A percentile compares a stretch with the other conserved stretches of the same genome.
Evolutionary conservation across 768 basidiomycete species (phyloP).

Genomic region (Rubroboletus pulcherrimus): DNA sequence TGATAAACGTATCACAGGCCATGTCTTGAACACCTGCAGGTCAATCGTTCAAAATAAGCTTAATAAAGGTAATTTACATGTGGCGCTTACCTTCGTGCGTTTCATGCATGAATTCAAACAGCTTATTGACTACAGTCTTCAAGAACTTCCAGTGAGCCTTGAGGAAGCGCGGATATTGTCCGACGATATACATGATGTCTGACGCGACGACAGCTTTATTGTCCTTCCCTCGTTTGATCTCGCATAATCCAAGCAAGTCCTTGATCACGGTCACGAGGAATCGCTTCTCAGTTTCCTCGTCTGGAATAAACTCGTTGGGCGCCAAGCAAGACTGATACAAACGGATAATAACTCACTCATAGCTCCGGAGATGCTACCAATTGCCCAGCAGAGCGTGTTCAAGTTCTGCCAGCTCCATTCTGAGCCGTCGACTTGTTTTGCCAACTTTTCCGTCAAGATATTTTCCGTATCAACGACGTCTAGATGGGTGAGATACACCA

Average conservation of each 20-base stretch:
- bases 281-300: slow-evolving; percentile 98
- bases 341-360: slow-evolving; percentile 72
- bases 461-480: slow-evolving; percentile 96
- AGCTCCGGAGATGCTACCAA: slow-evolving; percentile 97
- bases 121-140: slow-evolving; percentile 99
- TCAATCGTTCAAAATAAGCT: slow-evolving; percentile 1
- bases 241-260: slow-evolving; percentile 93
- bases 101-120: slow-evolving; percentile 99
- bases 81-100: slow-evolving; percentile 79
- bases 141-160: slow-evolving; percentile 99
- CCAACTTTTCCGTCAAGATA: slow-evolving; percentile 94
- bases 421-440: slow-evolving; percentile 94
- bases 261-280: slow-evolving; percentile 99
- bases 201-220: slow-evolving; percentile 99
- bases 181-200: slow-evolving; percentile 98
- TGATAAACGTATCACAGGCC: slow-evolving; percentile 99
- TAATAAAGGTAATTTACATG: not conserved
- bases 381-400: slow-evolving; percentile 99
- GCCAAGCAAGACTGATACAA: not conserved
- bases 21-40: slow-evolving; percentile 93
- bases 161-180: slow-evolving; percentile 98
- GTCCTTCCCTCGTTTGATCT: slow-evolving; percentile 98
- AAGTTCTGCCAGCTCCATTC: slow-evolving; percentile 99
- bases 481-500: slow-evolving; percentile 96
- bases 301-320: slow-evolving; percentile 37